These are phyloP conservation scores for Holtermannia corniformis DNA, from an alignment of 768 basidiomycete species.

Conservation along the genomic window DNA sequence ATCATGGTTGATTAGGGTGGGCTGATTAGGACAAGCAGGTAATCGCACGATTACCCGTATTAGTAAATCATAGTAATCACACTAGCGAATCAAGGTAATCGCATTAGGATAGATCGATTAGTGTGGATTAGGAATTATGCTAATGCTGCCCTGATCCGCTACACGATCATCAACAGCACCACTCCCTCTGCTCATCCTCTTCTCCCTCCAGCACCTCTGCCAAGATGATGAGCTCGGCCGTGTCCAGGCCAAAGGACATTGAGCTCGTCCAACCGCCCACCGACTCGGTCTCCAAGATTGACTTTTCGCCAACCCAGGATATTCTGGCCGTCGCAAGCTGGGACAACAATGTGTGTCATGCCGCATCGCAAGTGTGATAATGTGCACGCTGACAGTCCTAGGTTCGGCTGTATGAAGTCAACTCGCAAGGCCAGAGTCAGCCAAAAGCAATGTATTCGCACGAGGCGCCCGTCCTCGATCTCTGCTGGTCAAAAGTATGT, in stretches of 20 bases:
- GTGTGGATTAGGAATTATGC: too few relatives aligned
- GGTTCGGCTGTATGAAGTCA: conserved; percentile 90
- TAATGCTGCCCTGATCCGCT: too few relatives aligned
- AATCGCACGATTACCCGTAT: too few relatives aligned
- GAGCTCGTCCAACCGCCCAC: conserved; percentile 25
- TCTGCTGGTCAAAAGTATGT: conserved; percentile 84
- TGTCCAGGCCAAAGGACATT: conserved; percentile 23
- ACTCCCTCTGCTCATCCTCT: too few relatives aligned
- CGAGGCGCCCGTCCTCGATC: conserved; percentile 75
- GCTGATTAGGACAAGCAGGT: too few relatives aligned
- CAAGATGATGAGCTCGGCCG: conserved; percentile 13
- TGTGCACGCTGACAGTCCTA: not conserved
- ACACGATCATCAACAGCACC: too few relatives aligned
- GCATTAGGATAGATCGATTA: too few relatives aligned
- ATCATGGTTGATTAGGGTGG: too few relatives aligned
- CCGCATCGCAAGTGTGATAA: not conserved
- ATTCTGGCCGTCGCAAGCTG: conserved; percentile 87
- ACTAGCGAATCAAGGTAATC: too few relatives aligned
- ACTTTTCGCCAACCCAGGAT: conserved; percentile 77
- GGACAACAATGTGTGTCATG: conserved; percentile 72
- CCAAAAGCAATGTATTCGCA: conserved; percentile 86
- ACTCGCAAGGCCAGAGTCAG: conserved; percentile 60
- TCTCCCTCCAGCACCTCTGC: too few relatives aligned
- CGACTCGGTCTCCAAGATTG: conserved; percentile 76
- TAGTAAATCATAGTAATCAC: too few relatives aligned